phyloP scores from a whole-genome alignment of 2,329 filamentous ascomycete species.

The Nakataea oryzae region DNA sequence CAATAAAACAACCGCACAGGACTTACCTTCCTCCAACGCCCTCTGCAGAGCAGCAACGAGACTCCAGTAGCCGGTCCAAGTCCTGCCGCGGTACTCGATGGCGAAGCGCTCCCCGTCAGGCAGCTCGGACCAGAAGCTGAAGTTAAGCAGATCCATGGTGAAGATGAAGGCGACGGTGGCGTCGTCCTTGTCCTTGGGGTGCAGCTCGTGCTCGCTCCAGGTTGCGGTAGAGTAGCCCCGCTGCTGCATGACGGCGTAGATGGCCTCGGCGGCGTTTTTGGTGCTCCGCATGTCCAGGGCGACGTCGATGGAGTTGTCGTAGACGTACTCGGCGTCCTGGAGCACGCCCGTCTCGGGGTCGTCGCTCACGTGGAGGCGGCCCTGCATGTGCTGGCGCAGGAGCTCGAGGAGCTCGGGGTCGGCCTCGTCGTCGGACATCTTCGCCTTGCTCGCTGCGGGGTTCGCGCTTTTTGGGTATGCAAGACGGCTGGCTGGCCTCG shows the following conservation, averaged over 20 bases:
- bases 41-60: conserved; percentile 78
- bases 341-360: conserved; percentile 75
- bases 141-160: conserved; percentile 93
- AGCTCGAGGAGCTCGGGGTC: conserved; percentile 82
- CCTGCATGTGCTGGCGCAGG: conserved; percentile 67
- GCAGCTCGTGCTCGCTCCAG: conserved; percentile 83
- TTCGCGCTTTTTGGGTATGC: too few species aligned
- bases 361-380: conserved; percentile 40
- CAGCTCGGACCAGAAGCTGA: conserved; percentile 85
- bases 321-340: conserved; percentile 73
- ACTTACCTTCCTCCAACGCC: conserved; percentile 73
- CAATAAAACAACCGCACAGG: neutral
- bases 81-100: conserved; percentile 68
- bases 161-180: conserved; percentile 86
- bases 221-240: conserved; percentile 74
- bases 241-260: conserved; percentile 73
- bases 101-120: conserved; percentile 65
- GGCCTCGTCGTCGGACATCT: conserved; percentile 85
- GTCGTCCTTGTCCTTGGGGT: conserved; percentile 57
- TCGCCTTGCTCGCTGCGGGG: neutral
- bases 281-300: conserved; percentile 75
- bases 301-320: conserved; percentile 87
- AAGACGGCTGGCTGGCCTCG: too few species aligned
- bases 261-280: conserved; percentile 69
- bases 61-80: conserved; percentile 94